These are phyloP conservation scores for Glycyrrhiza uralensis DNA, from an alignment of 306 rosid genomes.

Conservation along the genomic window DNA sequence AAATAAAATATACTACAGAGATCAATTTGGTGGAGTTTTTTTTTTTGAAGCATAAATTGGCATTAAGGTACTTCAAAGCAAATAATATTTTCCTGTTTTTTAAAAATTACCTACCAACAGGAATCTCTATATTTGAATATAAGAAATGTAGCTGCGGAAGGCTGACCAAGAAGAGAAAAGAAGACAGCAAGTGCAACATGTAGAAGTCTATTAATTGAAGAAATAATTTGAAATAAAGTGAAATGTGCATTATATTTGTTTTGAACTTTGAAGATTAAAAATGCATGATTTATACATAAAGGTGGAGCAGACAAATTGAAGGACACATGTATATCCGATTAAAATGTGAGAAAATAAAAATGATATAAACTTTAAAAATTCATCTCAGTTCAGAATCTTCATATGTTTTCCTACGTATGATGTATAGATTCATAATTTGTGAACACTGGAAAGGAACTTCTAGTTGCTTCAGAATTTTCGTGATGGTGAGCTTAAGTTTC, in stretches of 20 bases:
- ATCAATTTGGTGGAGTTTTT: too few species aligned
- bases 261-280: not conserved
- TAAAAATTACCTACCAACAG: not conserved
- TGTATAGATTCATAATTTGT: constrained; percentile 25
- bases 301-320: not conserved
- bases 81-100: too few species aligned
- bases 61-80: too few species aligned
- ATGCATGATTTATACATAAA: not conserved
- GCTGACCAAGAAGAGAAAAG: not conserved
- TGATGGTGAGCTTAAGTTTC: constrained; percentile 18
- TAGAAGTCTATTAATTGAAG: too few species aligned
- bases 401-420: constrained; percentile 21
- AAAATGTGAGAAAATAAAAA: not conserved
- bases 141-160: not conserved
- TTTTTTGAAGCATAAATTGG: too few species aligned
- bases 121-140: not conserved
- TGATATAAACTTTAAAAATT: constrained; percentile 6
- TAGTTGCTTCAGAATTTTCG: constrained; percentile 34
- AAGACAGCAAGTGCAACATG: not conserved
- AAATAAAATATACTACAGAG: too few species aligned
- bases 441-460: constrained; percentile 16
- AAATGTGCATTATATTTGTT: not conserved
- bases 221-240: not conserved
- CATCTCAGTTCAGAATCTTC: constrained; percentile 37
- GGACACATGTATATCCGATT: constrained; percentile 13